phyloP scores from a whole-genome alignment of 768 basidiomycete species.

The Dendrothele bispora region DNA sequence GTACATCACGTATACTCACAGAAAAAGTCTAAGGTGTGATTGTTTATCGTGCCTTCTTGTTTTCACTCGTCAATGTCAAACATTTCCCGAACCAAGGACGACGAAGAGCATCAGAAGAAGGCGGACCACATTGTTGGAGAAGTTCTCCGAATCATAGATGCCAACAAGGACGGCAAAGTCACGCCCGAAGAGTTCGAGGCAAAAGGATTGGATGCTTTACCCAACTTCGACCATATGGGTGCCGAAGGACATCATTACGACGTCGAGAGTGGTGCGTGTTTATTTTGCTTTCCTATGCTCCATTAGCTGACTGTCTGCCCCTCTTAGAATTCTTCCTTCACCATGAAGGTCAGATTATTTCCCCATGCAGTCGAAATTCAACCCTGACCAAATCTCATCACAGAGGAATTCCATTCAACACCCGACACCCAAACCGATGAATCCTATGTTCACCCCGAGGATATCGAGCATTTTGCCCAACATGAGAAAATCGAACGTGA shows the following conservation, averaged over 20 bases:
- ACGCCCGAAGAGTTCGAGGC: constrained; percentile 69
- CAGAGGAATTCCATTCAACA: constrained; percentile 91
- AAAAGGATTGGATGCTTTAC: constrained; percentile 73
- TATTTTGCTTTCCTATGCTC: background rate
- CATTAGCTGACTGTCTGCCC: no score
- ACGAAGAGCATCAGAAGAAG: constrained; percentile 78
- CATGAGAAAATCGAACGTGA: constrained; percentile 83
- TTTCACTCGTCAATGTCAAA: no score
- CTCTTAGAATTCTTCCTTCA: constrained; percentile 87
- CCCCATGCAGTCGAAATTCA: background rate
- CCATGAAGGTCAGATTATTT: constrained; percentile 73
- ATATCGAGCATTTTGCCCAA: constrained; percentile 87
- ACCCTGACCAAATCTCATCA: background rate
- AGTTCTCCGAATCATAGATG: constrained; percentile 72
- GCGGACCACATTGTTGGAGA: constrained; percentile 74
- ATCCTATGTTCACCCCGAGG: constrained; percentile 91
- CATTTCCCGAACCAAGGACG: constrained; percentile 47
- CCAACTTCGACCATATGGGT: constrained; percentile 80
- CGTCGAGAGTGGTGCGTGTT: constrained; percentile 77
- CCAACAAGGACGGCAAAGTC: constrained; percentile 69
- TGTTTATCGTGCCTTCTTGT: background rate
- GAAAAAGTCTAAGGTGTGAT: constrained; percentile 68
- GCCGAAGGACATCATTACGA: constrained; percentile 95
- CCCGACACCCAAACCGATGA: constrained; percentile 98
- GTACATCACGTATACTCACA: constrained; percentile 90